Evolutionary conservation across 441 rosid genomes (phyloP).

Genomic region (Sinapis alba): DNA sequence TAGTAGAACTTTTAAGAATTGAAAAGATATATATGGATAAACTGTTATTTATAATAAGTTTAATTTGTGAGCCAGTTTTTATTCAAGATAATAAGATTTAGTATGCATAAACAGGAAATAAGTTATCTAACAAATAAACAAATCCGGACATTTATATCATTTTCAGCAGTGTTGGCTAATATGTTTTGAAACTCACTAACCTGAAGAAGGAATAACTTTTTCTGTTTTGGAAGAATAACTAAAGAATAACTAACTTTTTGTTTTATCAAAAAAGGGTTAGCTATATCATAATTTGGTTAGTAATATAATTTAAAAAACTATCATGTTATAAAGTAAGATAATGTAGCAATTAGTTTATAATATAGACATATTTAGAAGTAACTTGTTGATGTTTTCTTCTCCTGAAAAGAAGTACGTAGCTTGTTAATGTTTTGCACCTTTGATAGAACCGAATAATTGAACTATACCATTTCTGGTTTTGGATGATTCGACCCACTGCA

Average conservation of each 20-base stretch:
- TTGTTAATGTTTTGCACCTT: neutral
- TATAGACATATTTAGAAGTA: neutral
- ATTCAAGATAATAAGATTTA: neutral
- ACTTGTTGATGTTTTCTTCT: neutral
- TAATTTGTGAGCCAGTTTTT: neutral
- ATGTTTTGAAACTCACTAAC: neutral
- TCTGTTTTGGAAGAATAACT: neutral
- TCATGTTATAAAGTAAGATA: neutral
- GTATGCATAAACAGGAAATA: neutral
- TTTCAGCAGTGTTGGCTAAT: neutral
- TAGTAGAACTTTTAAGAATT: constrained; percentile 3
- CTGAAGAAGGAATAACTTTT: neutral
- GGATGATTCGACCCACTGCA: neutral
- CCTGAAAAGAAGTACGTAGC: neutral
- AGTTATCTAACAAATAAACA: neutral
- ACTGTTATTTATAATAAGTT: neutral
- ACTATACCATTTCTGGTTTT: neutral
- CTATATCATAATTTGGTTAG: neutral
- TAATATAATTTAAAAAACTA: neutral
- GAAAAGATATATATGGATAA: neutral
- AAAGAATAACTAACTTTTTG: neutral
- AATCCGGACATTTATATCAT: constrained; percentile 2
- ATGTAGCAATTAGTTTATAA: neutral
- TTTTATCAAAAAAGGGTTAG: neutral
- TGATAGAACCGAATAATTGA: neutral